These are phyloP conservation scores for Neoboletus brunneissimus DNA, from an alignment of 768 basidiomycete genomes.

Conservation along the genomic window DNA sequence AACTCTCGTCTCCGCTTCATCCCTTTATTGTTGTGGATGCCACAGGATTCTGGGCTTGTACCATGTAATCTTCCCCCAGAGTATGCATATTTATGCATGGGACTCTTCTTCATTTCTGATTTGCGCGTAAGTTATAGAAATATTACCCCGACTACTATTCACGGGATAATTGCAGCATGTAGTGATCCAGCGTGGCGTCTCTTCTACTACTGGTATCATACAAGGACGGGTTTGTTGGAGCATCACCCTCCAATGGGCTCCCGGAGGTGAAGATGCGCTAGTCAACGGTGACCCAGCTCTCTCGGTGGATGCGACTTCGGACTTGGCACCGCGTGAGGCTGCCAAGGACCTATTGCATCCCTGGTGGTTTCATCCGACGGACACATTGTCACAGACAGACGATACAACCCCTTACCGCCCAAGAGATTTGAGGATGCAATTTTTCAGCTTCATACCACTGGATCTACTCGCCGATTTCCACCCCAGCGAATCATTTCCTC, in stretches of 20 bases:
- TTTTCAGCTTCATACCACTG: conserved; percentile 29
- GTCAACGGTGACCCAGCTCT: conserved; percentile 4
- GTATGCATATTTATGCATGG: conserved; percentile 43
- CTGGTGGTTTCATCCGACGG: conserved; percentile 25
- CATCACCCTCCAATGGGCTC: conserved; percentile 46
- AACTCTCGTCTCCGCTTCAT: conserved; percentile 37
- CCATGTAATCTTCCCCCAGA: conserved; percentile 32
- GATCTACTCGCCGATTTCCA: conserved; percentile 31
- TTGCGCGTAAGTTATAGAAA: conserved; percentile 34
- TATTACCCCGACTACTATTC: not conserved
- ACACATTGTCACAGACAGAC: not conserved
- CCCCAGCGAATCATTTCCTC: conserved; percentile 36
- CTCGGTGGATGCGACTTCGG: not conserved
- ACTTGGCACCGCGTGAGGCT: not conserved
- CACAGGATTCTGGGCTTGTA: conserved; percentile 32
- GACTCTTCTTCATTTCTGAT: conserved; percentile 43
- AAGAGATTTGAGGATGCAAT: conserved; percentile 26
- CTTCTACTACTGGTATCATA: conserved; percentile 1
- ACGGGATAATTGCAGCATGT: conserved; percentile 16
- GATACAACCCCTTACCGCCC: conserved; percentile 18
- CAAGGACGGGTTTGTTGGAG: conserved; percentile 43
- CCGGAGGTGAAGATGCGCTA: conserved; percentile 46
- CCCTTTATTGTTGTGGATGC: conserved; percentile 43
- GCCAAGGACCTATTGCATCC: conserved; percentile 9
- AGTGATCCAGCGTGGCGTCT: not conserved